Evolutionary conservation across 306 rosid species (phyloP), one percentile per base, ranked within the genome.

Genomic region (Astragalus glycyphyllos): DNA sequence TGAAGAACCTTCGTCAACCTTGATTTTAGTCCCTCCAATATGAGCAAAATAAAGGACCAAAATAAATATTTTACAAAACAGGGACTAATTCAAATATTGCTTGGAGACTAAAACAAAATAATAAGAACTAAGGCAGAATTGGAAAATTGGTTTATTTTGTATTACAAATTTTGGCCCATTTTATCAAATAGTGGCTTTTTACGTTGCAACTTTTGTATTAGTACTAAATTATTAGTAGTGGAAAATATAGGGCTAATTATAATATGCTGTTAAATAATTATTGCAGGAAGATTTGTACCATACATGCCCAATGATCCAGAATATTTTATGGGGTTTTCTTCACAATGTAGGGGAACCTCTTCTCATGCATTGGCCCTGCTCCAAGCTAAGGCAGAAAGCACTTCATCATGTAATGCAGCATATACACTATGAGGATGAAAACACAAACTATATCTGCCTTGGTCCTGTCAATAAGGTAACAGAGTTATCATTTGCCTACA

Each of bases 401-500:
- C 84, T 91, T 5, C 1, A 54, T 45, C 71, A 64, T 45, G 86
- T 84, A 49, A 86, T 91, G 83, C 60, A 84, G 2, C 90, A 88
- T 59, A 87, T 91, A 10, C 97, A 88, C 73, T 82, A 85, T 1
- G 96, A 91, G 69, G 96, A 88, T 72, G 57, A 88, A 68, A 82
- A 68, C 65, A 83, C 96, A 12, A 77, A 77, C 26, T 91, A 91
- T 41, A 15, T 88, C n/a, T 85, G 96, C 58, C 47, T 91, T 82
- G 97, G 87, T 46, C 88, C 96, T 5, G 76, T 91, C 50, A 85
- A 56, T 50, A 91, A 91, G 96, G 96, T 86, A 40, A 8, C 4
- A 6, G 3, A 2, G 31, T 26, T 2, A 26, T 26, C 31, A 26
- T 2, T 26, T 26, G 31, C 23, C 23, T 20, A 20, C 23, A 20